Conservation (phyloP, 495 filamentous ascomycete genomes). For the Aspergillus taichungensis region DNA sequence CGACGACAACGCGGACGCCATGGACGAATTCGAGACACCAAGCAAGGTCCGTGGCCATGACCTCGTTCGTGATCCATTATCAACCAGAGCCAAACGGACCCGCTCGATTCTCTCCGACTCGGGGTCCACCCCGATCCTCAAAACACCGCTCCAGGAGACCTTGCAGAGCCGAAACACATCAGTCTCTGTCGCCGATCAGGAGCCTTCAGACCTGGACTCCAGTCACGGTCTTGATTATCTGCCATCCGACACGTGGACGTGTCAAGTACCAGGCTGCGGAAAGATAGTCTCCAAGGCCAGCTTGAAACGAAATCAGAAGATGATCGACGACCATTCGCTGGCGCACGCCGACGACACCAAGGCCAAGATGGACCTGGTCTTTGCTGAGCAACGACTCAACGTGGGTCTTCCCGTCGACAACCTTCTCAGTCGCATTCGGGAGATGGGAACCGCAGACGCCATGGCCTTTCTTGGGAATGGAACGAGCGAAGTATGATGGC, state of each 20-base stretch:
- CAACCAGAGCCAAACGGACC: constrained; percentile 25
- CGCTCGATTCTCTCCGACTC: constrained; percentile 28
- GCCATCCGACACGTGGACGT: constrained; percentile 60
- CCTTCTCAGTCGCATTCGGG: constrained; percentile 24
- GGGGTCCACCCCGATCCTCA: constrained; percentile 25
- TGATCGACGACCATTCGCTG: constrained; percentile 56
- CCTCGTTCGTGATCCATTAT: constrained; percentile 35
- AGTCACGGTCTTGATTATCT: constrained; percentile 23
- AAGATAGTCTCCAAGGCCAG: constrained; percentile 53
- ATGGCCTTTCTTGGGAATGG: not conserved
- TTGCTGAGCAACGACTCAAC: constrained; percentile 36
- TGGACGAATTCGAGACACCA: constrained; percentile 36
- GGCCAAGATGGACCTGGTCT: constrained; percentile 49
- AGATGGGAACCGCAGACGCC: constrained; percentile 15
- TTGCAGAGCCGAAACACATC: constrained; percentile 21
- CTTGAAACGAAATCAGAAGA: constrained; percentile 44
- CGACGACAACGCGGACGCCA: constrained; percentile 29
- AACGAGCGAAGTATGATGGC: constrained; percentile 5
- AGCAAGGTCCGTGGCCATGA: constrained; percentile 36
- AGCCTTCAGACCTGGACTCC: constrained; percentile 31
- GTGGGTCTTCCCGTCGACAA: constrained; percentile 30
- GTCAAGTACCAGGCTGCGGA: constrained; percentile 57
- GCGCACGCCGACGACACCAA: constrained; percentile 57
- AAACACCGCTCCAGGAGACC: constrained; percentile 27
- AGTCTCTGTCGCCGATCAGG: constrained; percentile 14